Evolutionary conservation across 352 stramenopile species (phyloP), one percentile per base, ranked within the genome.

Genomic region (Thalassiosira livingstoniorum): DNA sequence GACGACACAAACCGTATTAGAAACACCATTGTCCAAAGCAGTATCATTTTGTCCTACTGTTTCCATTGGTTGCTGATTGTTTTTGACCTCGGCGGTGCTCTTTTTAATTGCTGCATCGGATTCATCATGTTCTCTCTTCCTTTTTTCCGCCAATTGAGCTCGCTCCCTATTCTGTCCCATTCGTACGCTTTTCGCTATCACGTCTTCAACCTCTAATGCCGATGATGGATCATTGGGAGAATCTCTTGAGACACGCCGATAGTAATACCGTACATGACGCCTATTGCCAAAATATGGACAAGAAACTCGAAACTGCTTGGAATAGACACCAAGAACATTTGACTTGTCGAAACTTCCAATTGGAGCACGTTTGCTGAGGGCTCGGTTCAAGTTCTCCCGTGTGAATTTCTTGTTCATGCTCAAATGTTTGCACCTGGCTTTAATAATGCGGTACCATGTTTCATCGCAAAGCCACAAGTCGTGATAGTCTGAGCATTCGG

Each of bases 391-490:
- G 13, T n/a, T 15, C 18, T 27, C 35, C n/a, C 55, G 27, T 21
- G 18, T 64, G 55, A 64, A 64, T 27, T 2, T 64, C 27, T 21
- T 34, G 35, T 4, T 34, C 25, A 42, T 34, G 13, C 21, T 35
- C 55, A 64, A 64, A 35, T 64, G 21, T 35, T 21, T 21, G 34
- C 23, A 11, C n/a, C 35, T 21, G 13, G 18, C 27, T n/a, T 35
- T 64, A 13, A 64, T 31, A 27, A 64, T 21, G 21, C 57, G 34
- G 57, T 27, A 65, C 57, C 18, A 65, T 39, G 10, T 65, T 11
- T 63, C 54, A 32, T 63, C 54, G 32, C 54, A 63, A 34, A 63
- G 27, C 54, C 54, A 63, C 15, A 34, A 27, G 57, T 37, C 57
- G 39, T 45, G 57, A 37, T 65, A 65, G 34, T 65, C 23, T 32